Evolutionary conservation across 148 eudicot genomes (phyloP).

Genomic region (Simmondsia chinensis): DNA sequence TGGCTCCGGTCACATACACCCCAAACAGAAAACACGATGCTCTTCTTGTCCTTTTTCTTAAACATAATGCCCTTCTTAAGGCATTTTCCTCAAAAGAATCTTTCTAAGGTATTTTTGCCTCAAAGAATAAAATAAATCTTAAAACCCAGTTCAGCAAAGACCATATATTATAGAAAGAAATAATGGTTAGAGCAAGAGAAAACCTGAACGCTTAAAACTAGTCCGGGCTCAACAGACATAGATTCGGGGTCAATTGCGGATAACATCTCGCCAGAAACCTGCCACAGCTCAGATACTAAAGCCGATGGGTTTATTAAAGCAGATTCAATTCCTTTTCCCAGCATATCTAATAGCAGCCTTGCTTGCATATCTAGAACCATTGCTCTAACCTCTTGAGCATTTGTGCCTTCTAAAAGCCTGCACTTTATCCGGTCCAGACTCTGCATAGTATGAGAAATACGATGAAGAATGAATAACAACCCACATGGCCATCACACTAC

Average conservation of each 20-base stretch:
- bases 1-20: too few relatives aligned
- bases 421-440: constrained; percentile 95
- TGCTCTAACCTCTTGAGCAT: constrained; percentile 97
- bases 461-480: neutral
- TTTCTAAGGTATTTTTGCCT: too few relatives aligned
- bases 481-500: neutral
- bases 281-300: constrained; percentile 90
- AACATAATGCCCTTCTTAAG: too few relatives aligned
- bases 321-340: constrained; percentile 96
- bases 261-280: constrained; percentile 69
- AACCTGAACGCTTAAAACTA: constrained; percentile 81
- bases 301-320: constrained; percentile 85
- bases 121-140: neutral
- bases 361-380: constrained; percentile 99
- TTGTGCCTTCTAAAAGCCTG: constrained; percentile 93
- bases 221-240: constrained; percentile 91
- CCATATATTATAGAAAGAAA: neutral
- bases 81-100: too few relatives aligned
- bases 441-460: constrained; percentile 27
- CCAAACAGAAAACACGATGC: too few relatives aligned
- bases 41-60: too few relatives aligned
- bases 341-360: constrained; percentile 91
- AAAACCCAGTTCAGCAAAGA: too few relatives aligned
- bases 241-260: constrained; percentile 66
- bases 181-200: constrained; percentile 4